phyloP scores from a whole-genome alignment of 2,329 filamentous ascomycete genomes.

The Macrophomina pseudophaseolina region DNA sequence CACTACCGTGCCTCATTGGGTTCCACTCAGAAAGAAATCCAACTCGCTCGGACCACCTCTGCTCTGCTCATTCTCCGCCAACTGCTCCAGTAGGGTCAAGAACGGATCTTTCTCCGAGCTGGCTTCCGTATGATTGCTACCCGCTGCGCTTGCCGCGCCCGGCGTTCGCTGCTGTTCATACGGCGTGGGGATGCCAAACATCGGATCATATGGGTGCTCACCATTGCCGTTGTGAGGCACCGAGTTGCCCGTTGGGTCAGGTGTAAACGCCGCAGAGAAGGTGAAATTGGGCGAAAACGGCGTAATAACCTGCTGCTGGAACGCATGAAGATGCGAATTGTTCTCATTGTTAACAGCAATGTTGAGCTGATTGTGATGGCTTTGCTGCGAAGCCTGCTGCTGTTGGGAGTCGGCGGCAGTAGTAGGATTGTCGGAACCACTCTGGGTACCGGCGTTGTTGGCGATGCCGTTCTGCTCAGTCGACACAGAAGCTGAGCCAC shows the following conservation, averaged over 20 bases:
- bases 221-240: conserved; percentile 24
- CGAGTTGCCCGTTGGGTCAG: conserved; percentile 5
- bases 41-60: conserved; percentile 73
- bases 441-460: conserved; percentile 35
- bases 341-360: conserved; percentile 30
- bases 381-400: conserved; percentile 36
- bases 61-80: conserved; percentile 78
- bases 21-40: conserved; percentile 70
- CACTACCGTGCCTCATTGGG: neutral
- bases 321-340: neutral
- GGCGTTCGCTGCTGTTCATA: conserved; percentile 53
- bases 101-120: conserved; percentile 66
- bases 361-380: neutral
- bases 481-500: neutral
- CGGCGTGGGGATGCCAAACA: conserved; percentile 49
- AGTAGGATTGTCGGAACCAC: conserved; percentile 32
- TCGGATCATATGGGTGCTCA: conserved; percentile 37
- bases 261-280: conserved; percentile 23
- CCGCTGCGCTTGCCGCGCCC: conserved; percentile 49
- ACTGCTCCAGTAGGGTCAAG: conserved; percentile 76
- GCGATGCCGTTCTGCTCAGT: neutral
- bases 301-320: conserved; percentile 29
- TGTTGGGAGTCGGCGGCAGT: conserved; percentile 33
- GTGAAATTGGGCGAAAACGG: conserved; percentile 50
- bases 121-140: conserved; percentile 42